phyloP scores from a whole-genome alignment of 2,329 filamentous ascomycete species.

The Fusarium setosum region DNA sequence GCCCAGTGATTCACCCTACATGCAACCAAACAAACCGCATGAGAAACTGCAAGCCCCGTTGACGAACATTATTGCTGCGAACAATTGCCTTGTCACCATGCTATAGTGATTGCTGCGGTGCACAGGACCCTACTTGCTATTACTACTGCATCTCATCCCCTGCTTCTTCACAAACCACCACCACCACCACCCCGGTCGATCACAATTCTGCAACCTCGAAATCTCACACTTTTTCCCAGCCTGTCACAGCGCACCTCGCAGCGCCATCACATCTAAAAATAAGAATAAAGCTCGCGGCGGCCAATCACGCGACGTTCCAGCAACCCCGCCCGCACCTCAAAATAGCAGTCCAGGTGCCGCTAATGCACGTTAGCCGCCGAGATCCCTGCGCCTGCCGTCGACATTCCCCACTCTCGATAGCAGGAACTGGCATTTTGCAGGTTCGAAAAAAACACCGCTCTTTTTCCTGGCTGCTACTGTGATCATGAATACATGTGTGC shows the following conservation, averaged over 20 bases:
- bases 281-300: background rate
- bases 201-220: constrained; percentile 19
- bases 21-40: too few species aligned
- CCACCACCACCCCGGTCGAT: constrained; percentile 6
- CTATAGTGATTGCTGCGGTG: background rate
- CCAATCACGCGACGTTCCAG: constrained; percentile 24
- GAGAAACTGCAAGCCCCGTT: background rate
- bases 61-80: background rate
- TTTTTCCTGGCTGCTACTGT: constrained; percentile 1
- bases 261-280: constrained; percentile 33
- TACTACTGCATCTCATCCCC: constrained; percentile 4
- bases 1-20: background rate
- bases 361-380: constrained; percentile 43
- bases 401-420: background rate
- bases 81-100: background rate
- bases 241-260: constrained; percentile 23
- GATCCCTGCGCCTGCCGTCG: background rate
- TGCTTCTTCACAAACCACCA: background rate
- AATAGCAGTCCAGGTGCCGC: constrained; percentile 33
- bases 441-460: constrained; percentile 13
- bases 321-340: constrained; percentile 22
- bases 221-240: constrained; percentile 29
- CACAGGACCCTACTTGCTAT: background rate
- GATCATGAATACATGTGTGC: background rate
- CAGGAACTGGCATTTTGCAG: background rate